Evolutionary conservation across 805 yeast genomes (phyloP), one percentile per base, ranked within the genome.

Genomic region (Yarrowia deformans): DNA sequence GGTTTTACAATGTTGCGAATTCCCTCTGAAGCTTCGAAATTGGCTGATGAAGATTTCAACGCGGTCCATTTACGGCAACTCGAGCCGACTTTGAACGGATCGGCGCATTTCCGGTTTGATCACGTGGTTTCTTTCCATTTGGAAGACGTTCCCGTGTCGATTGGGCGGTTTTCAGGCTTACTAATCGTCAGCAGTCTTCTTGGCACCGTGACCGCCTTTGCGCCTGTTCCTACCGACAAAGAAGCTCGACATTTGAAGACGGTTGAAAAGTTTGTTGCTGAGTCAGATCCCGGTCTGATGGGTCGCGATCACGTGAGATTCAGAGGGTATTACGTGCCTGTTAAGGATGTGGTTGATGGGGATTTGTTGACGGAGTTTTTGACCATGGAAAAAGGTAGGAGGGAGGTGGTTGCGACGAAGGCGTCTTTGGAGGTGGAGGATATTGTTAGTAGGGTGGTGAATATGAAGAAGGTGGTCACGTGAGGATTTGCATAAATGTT

Each of bases 261-360:
- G 46, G 76, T 93, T 40, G 90, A 91, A 73, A 76, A 77, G 9
- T 76, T 79, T 74, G 77, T 70, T 73, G 74, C 74, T 9, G 69
- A 70, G 32, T 70, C 70, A 3, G 75, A 71, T 19, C 70, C 54
- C 8, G 77, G 84, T 4, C 69, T 87, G n/a, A 81, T 88, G 2
- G 94, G 89, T 0, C 82, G 95, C 69, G 90, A 89, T 71, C 90
- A 88, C 69, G 70, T 85, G 71, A 84, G 84, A 69, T 93, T 83
- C 76, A 80, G 98, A 69, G 84, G 98, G 67, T 90, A 89, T 74
- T 92, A 91, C 76, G 87, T 86, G n/a, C 97, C 98, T 0, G 85
- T 84, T 1, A 88, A 87, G 71, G 84, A 86, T 63, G 87, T 90
- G 2, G 83, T 95, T 49, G 98, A 95, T 78, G 99, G 99, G 10